Base-by-base conservation (phyloP, 116 monocot species). In the Zostera marina region DNA sequence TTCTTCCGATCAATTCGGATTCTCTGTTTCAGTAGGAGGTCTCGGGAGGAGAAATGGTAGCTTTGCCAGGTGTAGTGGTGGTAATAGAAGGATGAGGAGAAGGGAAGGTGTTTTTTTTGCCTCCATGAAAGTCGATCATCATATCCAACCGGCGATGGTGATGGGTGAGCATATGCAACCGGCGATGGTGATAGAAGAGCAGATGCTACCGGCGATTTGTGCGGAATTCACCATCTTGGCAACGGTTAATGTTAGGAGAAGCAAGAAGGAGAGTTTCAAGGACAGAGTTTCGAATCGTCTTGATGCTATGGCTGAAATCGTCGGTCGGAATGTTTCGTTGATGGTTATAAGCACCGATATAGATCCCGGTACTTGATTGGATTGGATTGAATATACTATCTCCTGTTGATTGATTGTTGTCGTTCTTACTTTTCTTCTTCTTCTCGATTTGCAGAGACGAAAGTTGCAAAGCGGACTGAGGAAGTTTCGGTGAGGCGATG, bases 271-370 rank as follows among this genome's bases (percentile, higher is more conserved):
- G 64, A 80, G 78, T 19, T 3, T 96, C 22, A 79, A 72, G 47
- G 89, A 79, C 42, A 61, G 64, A 8, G 60, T 96, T 14, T 77
- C 72, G 14, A 74, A 78, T 5, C 73, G 74, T 4, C 49, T 82
- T 16, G 96, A 96, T 22, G 82, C 79, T 9, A 20, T 94, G 7
- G 70, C 79, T 16, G 94, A 88, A 19, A 80, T 76, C 67, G 65
- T 96, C 54, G 96, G 96, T 41, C 52, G 80, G 66, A 80, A 70
- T 41, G 80, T 96, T 14, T 70, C 68, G 22, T 51, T 96, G 69
- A 80, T 89, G 73, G 80, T 96, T 59, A 65, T 88, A 60, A 82
- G 94, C 59, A 89, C 79, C 6, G 73, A 89, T 43, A 68, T 82
- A 56, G 64, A 82, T 68, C 79, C 73, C 40, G 68, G 94, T 96